Conservation (phyloP, 139 green algal species). For the Picochlorum sp. region DNA sequence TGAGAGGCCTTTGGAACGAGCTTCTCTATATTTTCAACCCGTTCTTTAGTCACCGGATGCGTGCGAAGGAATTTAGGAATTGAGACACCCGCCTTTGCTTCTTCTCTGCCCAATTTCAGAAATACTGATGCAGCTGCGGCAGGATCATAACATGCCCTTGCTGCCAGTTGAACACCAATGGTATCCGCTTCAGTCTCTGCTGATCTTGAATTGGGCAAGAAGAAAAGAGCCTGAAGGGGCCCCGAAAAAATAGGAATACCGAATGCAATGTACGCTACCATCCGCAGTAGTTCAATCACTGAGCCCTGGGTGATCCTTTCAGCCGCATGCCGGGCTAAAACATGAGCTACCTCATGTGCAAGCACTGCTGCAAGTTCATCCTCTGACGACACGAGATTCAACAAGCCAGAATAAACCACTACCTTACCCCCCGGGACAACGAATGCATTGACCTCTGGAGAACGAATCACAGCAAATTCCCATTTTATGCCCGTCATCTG, state of each 20-base stretch:
- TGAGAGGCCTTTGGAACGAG: not conserved
- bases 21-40: constrained; percentile 28
- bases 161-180: constrained; percentile 62
- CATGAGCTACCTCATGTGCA: constrained; percentile 71
- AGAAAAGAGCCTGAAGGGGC: constrained; percentile 28
- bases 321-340: constrained; percentile 58
- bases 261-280: constrained; percentile 22
- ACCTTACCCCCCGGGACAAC: constrained; percentile 85
- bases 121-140: constrained; percentile 22
- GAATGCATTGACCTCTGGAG: constrained; percentile 64
- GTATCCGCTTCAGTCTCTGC: constrained; percentile 68
- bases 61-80: constrained; percentile 59
- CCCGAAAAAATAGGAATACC: constrained; percentile 33
- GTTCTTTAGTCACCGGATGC: constrained; percentile 54
- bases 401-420: constrained; percentile 56
- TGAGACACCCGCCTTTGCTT: constrained; percentile 2
- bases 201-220: constrained; percentile 51
- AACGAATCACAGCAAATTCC: constrained; percentile 74
- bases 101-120: constrained; percentile 23
- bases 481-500: constrained; percentile 63
- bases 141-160: constrained; percentile 61
- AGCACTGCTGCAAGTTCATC: constrained; percentile 74
- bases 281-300: constrained; percentile 6
- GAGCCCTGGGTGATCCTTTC: constrained; percentile 29
- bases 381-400: constrained; percentile 47